Evolutionary conservation across 2,329 filamentous ascomycete species (phyloP), one percentile per base, ranked within the genome.

Genomic region (Colletotrichum neosansevieriae): DNA sequence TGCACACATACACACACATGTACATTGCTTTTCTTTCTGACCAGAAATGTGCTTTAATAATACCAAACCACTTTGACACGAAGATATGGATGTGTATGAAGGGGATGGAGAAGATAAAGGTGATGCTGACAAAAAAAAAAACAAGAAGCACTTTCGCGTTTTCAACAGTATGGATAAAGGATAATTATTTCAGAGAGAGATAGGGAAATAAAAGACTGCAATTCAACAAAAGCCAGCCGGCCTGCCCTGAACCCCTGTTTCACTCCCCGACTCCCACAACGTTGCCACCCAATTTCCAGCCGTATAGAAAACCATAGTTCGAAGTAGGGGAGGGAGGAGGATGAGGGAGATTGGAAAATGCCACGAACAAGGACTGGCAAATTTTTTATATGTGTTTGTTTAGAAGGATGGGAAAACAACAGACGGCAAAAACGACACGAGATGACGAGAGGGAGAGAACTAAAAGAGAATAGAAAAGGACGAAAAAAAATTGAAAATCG

Each of bases 181-280:
- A 58, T 42, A 36, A 64, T 58, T 64, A 53, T 64, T 45, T 45
- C n/a, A 34, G 36, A 47, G 21, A 24, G 24, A 45, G 17, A 56
- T 36, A 34, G 19, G 29, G 36, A 53, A 29, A 19, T 3, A 56
- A 34, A 50, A 17, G 29, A 42, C 21, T 10, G 42, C 58, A n/a
- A 3, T 29, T 32, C 11, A 42, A 29, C 44, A 58, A 45, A 58
- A 58, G 66, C 62, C 60, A 61, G 61, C 65, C 61, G 59, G 62
- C 63, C 54, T 70, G 63, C 68, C 61, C 66, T 56, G 53, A 49
- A 63, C 36, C 29, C 38, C 49, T 38, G 3, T 19, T 67, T 70
- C 70, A 71, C 70, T 71, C 70, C 70, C 70, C 67, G 70, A 71
- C 70, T 71, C 70, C 68, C 67, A 70, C 70, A 70, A 67, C 67